phyloP scores from a whole-genome alignment of 352 stramenopile genomes.

The Phytophthora sp. region DNA sequence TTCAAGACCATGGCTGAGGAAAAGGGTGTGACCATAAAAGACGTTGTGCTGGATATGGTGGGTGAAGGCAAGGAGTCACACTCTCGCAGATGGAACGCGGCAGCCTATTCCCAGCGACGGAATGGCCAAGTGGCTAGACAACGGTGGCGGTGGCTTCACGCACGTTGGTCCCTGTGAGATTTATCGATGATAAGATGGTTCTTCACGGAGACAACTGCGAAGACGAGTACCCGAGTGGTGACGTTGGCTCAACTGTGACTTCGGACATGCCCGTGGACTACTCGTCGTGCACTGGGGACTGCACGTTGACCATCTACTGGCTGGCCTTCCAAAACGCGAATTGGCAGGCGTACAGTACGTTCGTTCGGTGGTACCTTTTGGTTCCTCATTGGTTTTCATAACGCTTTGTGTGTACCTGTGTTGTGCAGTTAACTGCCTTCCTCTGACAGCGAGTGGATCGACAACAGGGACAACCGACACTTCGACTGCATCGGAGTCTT shows the following conservation, averaged over 20 bases:
- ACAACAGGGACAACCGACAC: not conserved
- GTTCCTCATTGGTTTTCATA: not conserved
- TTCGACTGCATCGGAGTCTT: not conserved
- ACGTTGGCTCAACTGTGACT: conserved; percentile 13
- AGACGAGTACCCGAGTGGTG: conserved; percentile 31
- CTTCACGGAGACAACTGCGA: too few relatives aligned
- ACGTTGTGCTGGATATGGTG: conserved; percentile 34
- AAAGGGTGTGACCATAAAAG: conserved; percentile 26
- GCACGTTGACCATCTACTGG: conserved; percentile 55
- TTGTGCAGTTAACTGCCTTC: conserved; percentile 24
- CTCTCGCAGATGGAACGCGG: conserved; percentile 9
- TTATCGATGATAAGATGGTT: conserved; percentile 45
- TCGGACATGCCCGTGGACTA: conserved; percentile 45
- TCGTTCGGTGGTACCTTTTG: not conserved
- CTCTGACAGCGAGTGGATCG: conserved; percentile 16
- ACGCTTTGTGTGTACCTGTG: not conserved
- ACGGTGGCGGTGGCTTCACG: conserved; percentile 31
- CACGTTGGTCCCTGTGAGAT: conserved; percentile 46
- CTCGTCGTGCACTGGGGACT: conserved; percentile 41
- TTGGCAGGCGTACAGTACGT: conserved; percentile 54
- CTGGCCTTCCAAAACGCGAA: conserved; percentile 41
- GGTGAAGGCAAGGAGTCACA: conserved; percentile 18
- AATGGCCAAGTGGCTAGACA: conserved; percentile 31
- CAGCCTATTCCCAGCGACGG: conserved; percentile 36
- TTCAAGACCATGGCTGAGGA: conserved; percentile 27